phyloP scores from a whole-genome alignment of 305 asterid genomes.

The Coffea humblotiana region DNA sequence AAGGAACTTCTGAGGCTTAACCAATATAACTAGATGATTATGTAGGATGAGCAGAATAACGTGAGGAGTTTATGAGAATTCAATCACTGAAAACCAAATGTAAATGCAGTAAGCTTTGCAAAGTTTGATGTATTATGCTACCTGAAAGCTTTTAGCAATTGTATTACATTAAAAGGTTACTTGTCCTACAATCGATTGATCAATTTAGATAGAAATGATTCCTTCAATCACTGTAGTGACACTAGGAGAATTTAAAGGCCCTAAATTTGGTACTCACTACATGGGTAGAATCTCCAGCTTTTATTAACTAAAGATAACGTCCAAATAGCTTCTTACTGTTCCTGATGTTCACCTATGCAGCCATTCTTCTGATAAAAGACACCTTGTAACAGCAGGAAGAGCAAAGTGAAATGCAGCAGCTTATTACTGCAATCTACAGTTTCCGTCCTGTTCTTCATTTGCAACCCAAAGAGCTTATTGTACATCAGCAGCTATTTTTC shows the following conservation, averaged over 20 bases:
- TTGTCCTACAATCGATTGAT: not conserved
- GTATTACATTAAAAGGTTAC: not conserved
- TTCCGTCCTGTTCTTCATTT: not conserved
- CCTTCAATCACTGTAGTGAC: not conserved
- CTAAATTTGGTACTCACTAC: not conserved
- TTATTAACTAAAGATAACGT: not conserved
- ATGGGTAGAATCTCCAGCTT: not conserved
- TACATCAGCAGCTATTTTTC: conserved; percentile 40
- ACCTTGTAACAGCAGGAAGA: not conserved
- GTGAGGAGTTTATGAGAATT: no score
- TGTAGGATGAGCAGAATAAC: no score
- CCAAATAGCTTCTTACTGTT: not conserved
- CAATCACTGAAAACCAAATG: no score
- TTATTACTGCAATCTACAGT: not conserved
- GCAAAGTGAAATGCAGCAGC: conserved; percentile 1
- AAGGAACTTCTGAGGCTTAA: no score
- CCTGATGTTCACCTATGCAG: not conserved
- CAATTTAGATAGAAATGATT: not conserved
- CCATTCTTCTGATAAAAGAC: not conserved
- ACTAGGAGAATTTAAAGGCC: not conserved
- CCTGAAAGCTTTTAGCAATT: not conserved
- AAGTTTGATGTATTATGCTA: no score
- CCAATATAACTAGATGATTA: no score
- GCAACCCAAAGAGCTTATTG: not conserved
- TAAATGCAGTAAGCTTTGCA: no score